phyloP scores from a whole-genome alignment of 495 filamentous ascomycete species.

The Xylaria curta region DNA sequence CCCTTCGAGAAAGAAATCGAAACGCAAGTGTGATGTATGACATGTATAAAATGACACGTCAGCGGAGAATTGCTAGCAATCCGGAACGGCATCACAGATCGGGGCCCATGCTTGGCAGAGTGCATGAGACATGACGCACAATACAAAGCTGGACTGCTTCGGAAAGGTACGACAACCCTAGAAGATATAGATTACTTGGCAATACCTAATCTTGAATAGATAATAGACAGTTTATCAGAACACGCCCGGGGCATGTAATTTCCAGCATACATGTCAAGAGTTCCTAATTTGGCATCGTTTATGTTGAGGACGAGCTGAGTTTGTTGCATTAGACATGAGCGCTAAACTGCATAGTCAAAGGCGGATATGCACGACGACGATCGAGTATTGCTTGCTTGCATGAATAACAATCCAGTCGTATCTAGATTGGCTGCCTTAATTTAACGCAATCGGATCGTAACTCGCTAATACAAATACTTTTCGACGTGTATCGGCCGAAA shows the following conservation, averaged over 20 bases:
- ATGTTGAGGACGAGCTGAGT: not conserved
- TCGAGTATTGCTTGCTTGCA: not conserved
- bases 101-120: not conserved
- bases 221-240: not conserved
- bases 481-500: slow-evolving; percentile 13
- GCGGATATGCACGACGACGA: not conserved
- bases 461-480: not conserved
- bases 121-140: not conserved
- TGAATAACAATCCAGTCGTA: not conserved
- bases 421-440: not conserved
- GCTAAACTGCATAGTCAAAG: not conserved
- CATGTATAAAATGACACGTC: not conserved
- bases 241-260: no score
- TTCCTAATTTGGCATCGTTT: not conserved
- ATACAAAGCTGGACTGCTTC: not conserved
- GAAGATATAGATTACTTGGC: not conserved
- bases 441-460: not conserved
- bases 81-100: not conserved
- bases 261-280: not conserved
- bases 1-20: not conserved
- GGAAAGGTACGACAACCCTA: not conserved
- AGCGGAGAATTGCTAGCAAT: not conserved
- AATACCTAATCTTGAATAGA: not conserved
- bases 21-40: not conserved
- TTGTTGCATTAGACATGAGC: not conserved